Base-by-base conservation (phyloP, 1,139 yeast genomes). In the Debaryomyces sp. region DNA sequence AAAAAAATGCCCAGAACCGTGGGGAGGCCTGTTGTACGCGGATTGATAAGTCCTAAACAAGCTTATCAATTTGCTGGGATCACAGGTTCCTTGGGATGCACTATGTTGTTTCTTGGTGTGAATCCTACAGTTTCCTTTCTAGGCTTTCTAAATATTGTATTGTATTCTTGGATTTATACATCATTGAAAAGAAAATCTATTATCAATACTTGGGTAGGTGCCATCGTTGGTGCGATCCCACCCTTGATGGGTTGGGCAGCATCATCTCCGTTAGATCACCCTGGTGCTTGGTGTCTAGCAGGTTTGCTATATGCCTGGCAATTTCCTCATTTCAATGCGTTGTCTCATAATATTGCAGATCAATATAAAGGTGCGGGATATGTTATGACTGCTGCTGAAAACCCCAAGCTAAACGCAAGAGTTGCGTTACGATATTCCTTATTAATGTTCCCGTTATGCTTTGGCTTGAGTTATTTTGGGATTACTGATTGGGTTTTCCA, bases 241-340 rank as follows among this genome's bases (percentile, higher is more conserved):
- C 99, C 99, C 29, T 77, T 95, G 46, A 94, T 94, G 99, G 99
- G 99, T 2, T 94, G 99, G 99, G 97, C 97, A 1, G 97, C 97
- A 1, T 88, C 96, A 4, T 83, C 89, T 2, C 82, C 96, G 1
- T 71, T 94, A 44, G 59, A 76, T 4, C 90, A 89, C 54, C 97
- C 98, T 0, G 97, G 95, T 6, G 96, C 96, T 3, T 94, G 98
- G 98, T 85, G 95, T 61, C 72, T 92, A 32, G 98, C 98, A 1
- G 91, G 87, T 0, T 71, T 95, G 48, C 73, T 94, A 37, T 94
- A 89, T 64, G 96, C 98, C 4, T 94, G 99, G 99, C 99, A 94
- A 69, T 94, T 94, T 66, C 99, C 99, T 4, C 99, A 94, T 67
- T 94, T 94, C 74, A 94, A 94, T 71, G 83, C 98, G 0, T 78